Base-by-base conservation (phyloP, 2,329 filamentous ascomycete genomes). In the Hypoxylon sp. region DNA sequence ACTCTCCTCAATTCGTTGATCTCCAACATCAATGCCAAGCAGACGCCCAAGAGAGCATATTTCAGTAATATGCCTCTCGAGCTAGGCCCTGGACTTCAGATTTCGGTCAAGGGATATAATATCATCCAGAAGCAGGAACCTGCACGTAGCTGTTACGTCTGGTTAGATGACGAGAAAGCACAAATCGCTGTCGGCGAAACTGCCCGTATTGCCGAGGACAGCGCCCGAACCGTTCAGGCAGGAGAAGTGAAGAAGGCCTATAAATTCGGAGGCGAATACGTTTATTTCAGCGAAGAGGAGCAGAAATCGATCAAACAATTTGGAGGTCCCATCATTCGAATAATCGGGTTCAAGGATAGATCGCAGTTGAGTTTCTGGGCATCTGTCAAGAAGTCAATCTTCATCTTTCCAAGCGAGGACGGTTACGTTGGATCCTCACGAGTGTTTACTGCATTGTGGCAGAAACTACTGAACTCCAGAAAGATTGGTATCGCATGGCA, bases 61-160 rank as follows among this genome's bases (percentile, higher is more conserved):
- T 97, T 99, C 70, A 90, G 88, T 2, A 90, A 88, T 41, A 76
- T 97, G n/a, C 83, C 90, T 0, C 81, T 99, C 47, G 92, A 97
- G 68, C 81, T 99, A 44, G 91, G 89, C 0, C 92, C 93, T 0
- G 86, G 86, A 1, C 75, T 99, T 16, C 86, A 80, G 31, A 96
- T 99, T 44, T 92, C 92, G 0, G 87, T 99, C 27, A 97, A 95
- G 65, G 94, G 94, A 4, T 99, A 93, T 73, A 90, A 96, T 40
- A 75, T 97, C 8, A 80, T 97, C 45, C 93, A 96, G 64, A 84
- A 86, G 32, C 93, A 97, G 68, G 82, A 84, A 38, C 88, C 91
- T 8, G 87, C 88, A 3, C 81, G 91, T 40, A 94, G 84, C 30
- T 93, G 89, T 66, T 97, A 91, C 65, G 84, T 99, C 57, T 97